These are phyloP conservation scores for Drosera capensis DNA, from an alignment of 148 eudicot species.

Conservation along the genomic window DNA sequence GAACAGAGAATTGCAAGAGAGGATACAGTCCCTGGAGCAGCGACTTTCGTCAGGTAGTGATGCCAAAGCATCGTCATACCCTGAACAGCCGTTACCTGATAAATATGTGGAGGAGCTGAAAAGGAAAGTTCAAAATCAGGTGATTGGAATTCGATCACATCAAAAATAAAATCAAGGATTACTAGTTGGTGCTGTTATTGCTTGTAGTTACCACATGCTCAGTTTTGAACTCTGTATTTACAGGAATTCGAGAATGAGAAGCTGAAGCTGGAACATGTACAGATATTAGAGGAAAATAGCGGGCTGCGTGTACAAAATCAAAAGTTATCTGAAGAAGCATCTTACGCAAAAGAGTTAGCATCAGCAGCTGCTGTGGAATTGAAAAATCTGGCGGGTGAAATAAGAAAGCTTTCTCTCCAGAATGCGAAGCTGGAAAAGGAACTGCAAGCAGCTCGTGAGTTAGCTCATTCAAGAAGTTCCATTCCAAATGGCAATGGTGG, in stretches of 20 bases:
- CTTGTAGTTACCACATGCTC: no score
- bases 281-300: slow-evolving; percentile 36
- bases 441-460: slow-evolving; percentile 21
- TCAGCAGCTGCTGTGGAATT: slow-evolving; percentile 74
- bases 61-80: slow-evolving; percentile 9
- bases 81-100: slow-evolving; percentile 20
- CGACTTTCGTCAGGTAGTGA: slow-evolving; percentile 24
- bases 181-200: no score
- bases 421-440: slow-evolving; percentile 36
- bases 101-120: slow-evolving; percentile 36
- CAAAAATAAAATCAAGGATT: no score
- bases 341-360: slow-evolving; percentile 64
- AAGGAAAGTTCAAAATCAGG: slow-evolving; percentile 29
- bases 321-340: slow-evolving; percentile 54
- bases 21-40: slow-evolving; percentile 27
- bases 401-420: slow-evolving; percentile 47
- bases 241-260: slow-evolving; percentile 49
- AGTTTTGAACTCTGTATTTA: no score
- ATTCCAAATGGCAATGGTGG: neutral
- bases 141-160: no score
- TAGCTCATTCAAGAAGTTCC: slow-evolving; percentile 10
- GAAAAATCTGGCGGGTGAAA: slow-evolving; percentile 55
- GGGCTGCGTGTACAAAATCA: slow-evolving; percentile 39
- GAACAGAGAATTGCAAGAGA: slow-evolving; percentile 41
- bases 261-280: slow-evolving; percentile 42